Base-by-base conservation (phyloP, 2,329 filamentous ascomycete species). In the Beauveria varroae region DNA sequence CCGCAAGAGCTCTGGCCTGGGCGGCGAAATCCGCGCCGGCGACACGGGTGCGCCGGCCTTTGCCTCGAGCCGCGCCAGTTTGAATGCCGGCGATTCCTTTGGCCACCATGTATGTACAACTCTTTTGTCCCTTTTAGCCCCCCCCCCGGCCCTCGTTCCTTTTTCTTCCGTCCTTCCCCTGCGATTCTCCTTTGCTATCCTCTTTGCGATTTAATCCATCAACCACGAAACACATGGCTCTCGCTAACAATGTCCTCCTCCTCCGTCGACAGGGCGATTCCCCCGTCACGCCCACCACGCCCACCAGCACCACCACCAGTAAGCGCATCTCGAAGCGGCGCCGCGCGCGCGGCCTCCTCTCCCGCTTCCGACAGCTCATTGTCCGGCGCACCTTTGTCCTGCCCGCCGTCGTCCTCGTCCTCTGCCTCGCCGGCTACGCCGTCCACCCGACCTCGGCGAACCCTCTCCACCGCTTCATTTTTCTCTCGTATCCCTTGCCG, bases 401-500 rank as follows among this genome's bases (percentile, higher is more conserved):
- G 40, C 93, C 93, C 26, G 82, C 95, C 62, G 73, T 89, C 66
- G 76, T 96, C 62, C 75, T 91, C 62, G 64, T 81, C 63, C 68
- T 86, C 70, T 80, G 93, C 70, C 76, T 90, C 63, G 75, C 80
- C 20, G 79, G 85, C 64, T 97, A 93, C 76, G 84, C 86, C 66
- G 72, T 90, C 70, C 88, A 92, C 71, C 93, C 93, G 5, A 85
- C 83, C 67, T 80, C 87, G 64, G 85, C 87, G 62, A 97, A 97
- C 74, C 89, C 89, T 14, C 73, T 96, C 65, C 82, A 90, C 75
- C 82, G 81, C 74, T 92, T 91, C 73, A 86, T 97, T 74, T 96
- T 96, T 81, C 86, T 97, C 63, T 95, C 92, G 56, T 98, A 98
- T 78, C 84, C 85, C 61, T 80, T 93, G 62, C 84, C 88, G 18